Percentiles rank a stretch among this genome's conserved stretches.
phyloP scores from a whole-genome alignment of 306 rosid species.

The Fragaria iinumae region DNA sequence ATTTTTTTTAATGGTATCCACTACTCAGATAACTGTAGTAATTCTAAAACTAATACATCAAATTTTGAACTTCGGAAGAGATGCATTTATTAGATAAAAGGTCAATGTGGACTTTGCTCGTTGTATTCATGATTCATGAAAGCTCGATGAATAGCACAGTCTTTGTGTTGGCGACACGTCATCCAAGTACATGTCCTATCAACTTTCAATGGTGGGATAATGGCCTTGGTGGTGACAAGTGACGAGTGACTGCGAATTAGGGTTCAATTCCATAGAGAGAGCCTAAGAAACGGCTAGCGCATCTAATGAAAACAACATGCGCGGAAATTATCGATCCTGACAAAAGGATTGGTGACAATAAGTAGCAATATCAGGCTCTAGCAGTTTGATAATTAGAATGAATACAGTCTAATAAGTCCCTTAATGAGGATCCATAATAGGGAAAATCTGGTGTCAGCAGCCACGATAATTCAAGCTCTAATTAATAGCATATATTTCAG shows the following conservation, averaged over 20 bases:
- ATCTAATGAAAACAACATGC: no score
- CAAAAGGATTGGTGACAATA: background rate
- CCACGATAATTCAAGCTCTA: conserved; percentile 24
- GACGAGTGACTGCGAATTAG: no score
- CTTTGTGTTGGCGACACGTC: no score
- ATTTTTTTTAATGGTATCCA: no score
- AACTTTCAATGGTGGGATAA: no score
- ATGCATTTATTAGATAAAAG: no score
- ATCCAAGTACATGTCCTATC: no score
- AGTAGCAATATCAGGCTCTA: background rate
- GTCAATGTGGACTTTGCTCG: no score
- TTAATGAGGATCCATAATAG: conserved; percentile 31
- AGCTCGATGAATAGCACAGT: no score
- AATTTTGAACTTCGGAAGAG: background rate
- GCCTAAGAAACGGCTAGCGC: background rate
- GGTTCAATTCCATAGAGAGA: background rate
- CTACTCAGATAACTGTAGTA: no score
- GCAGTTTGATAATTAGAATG: conserved; percentile 17
- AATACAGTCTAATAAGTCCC: conserved; percentile 25
- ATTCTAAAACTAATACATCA: background rate
- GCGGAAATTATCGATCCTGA: background rate
- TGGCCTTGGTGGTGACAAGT: no score
- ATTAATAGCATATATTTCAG: conserved; percentile 24
- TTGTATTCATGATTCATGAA: no score
- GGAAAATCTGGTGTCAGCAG: conserved; percentile 27